phyloP scores from a whole-genome alignment of 1,139 yeast genomes.

The Blastobotrys capitulatus region DNA sequence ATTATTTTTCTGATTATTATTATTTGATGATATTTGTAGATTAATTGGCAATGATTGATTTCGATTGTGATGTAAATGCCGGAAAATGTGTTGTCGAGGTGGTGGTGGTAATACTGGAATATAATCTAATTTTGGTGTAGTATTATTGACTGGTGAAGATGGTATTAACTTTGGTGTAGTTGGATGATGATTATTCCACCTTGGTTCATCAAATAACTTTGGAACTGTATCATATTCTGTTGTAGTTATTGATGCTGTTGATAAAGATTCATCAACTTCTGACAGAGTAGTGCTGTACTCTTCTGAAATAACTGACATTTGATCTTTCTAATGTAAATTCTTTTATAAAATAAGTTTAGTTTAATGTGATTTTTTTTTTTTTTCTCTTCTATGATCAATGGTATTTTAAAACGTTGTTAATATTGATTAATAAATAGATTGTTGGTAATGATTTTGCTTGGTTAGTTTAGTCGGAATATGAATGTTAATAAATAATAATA shows the following conservation, averaged over 20 bases:
- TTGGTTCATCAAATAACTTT: background rate
- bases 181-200: background rate
- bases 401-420: too few relatives aligned
- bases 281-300: too few relatives aligned
- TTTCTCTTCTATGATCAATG: too few relatives aligned
- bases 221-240: background rate
- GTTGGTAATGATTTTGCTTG: too few relatives aligned
- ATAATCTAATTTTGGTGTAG: slow-evolving; percentile 1
- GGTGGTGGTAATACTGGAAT: slow-evolving; percentile 8
- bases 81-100: background rate
- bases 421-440: too few relatives aligned
- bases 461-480: too few relatives aligned
- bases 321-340: too few relatives aligned
- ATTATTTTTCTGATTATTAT: background rate
- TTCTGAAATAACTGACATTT: background rate
- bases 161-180: background rate
- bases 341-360: too few relatives aligned
- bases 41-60: slow-evolving; percentile 7
- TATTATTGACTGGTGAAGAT: background rate
- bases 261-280: too few relatives aligned
- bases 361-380: too few relatives aligned
- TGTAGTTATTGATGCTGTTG: too few relatives aligned
- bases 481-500: too few relatives aligned
- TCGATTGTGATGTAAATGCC: slow-evolving; percentile 3
- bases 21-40: background rate